Conservation (phyloP, 1,139 yeast species). For the Schizosaccharomyces versatilis region DNA sequence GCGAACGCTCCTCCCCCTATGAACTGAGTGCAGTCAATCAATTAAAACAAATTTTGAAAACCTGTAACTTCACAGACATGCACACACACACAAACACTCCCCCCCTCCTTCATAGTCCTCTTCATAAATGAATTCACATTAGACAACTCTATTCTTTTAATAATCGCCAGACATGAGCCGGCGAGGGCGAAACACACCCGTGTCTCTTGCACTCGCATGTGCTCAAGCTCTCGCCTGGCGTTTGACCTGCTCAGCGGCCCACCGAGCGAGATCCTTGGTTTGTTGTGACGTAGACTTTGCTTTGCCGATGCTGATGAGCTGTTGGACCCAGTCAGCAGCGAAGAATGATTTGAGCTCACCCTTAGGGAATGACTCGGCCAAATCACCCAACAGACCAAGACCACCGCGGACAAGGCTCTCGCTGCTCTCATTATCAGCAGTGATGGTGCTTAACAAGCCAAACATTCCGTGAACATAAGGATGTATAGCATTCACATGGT, state of each 20-base stretch:
- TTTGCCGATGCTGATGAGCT: conserved; percentile 10
- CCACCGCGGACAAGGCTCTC: conserved; percentile 8
- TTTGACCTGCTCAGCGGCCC: conserved; percentile 12
- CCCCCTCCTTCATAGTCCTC: too few relatives aligned
- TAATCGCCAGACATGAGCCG: too few relatives aligned
- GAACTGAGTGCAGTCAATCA: too few relatives aligned
- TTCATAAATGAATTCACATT: too few relatives aligned
- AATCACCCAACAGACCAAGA: conserved; percentile 11
- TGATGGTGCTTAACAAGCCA: conserved; percentile 39
- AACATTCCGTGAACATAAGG: conserved; percentile 52
- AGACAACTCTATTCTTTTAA: too few relatives aligned
- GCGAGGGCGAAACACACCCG: too few relatives aligned
- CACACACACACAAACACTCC: too few relatives aligned
- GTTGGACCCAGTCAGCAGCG: conserved; percentile 10
- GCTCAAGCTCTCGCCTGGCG: conserved; percentile 2
- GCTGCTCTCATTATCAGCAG: conserved; percentile 25
- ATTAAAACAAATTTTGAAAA: too few relatives aligned
- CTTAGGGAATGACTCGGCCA: conserved; percentile 11
- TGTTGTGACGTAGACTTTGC: conserved; percentile 8
- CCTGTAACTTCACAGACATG: too few relatives aligned
- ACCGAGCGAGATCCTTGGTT: conserved; percentile 12
- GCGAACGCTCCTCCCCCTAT: too few relatives aligned
- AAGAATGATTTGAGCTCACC: conserved; percentile 9
- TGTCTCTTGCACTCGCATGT: too few relatives aligned
- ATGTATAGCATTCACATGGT: conserved; percentile 37